phyloP scores from a whole-genome alignment of 495 filamentous ascomycete genomes.

The Parathielavia hyrcaniae region DNA sequence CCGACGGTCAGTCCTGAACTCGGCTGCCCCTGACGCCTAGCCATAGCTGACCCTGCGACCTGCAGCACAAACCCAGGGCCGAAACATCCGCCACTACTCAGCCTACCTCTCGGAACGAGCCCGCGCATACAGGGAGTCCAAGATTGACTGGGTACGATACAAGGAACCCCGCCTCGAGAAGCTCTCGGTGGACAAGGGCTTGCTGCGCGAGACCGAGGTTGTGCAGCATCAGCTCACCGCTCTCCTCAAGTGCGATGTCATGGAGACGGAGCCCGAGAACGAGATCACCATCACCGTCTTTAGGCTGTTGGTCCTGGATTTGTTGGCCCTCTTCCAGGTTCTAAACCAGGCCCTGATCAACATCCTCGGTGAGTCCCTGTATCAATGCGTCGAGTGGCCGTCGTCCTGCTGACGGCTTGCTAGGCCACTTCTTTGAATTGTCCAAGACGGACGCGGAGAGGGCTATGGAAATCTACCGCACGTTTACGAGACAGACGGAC shows the following conservation, averaged over 20 bases:
- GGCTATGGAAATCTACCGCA: slow-evolving; percentile 87
- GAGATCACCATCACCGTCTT: slow-evolving; percentile 98
- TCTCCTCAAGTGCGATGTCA: slow-evolving; percentile 83
- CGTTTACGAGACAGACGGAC: slow-evolving; percentile 87
- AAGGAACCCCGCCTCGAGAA: slow-evolving; percentile 79
- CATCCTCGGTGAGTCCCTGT: slow-evolving; percentile 64
- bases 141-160: slow-evolving; percentile 81
- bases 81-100: slow-evolving; percentile 88
- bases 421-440: slow-evolving; percentile 98
- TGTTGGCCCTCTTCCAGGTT: slow-evolving; percentile 85
- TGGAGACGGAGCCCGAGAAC: slow-evolving; percentile 86
- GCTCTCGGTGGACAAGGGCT: slow-evolving; percentile 83
- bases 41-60: slow-evolving; percentile 9
- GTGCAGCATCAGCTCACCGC: slow-evolving; percentile 85
- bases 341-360: slow-evolving; percentile 98
- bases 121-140: slow-evolving; percentile 71
- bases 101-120: slow-evolving; percentile 80
- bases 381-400: neutral
- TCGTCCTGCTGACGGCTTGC: slow-evolving; percentile 18
- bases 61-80: slow-evolving; percentile 86
- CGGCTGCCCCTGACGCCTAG: neutral
- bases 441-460: slow-evolving; percentile 87
- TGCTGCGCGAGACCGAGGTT: slow-evolving; percentile 84
- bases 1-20: slow-evolving; percentile 64
- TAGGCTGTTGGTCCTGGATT: slow-evolving; percentile 80